These are phyloP conservation scores for Caloboletus inedulis DNA, from an alignment of 1,284 basidiomycete species.

Conservation along the genomic window DNA sequence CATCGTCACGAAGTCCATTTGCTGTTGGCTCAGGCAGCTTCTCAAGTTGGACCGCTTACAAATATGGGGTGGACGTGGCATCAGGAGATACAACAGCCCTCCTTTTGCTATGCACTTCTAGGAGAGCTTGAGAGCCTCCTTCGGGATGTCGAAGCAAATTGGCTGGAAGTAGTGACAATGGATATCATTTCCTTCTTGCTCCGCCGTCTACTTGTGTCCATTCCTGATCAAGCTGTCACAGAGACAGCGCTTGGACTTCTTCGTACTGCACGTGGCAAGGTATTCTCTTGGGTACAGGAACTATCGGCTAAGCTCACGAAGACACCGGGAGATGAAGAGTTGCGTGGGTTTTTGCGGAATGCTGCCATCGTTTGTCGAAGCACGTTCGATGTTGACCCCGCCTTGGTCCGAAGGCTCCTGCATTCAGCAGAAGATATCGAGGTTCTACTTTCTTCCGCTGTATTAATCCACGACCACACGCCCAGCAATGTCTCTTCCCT, in stretches of 20 bases:
- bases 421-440: constrained; percentile 27
- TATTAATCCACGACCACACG: constrained; percentile 36
- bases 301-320: constrained; percentile 26
- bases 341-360: constrained; percentile 32
- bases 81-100: constrained; percentile 20
- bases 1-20: constrained; percentile 35
- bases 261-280: constrained; percentile 30
- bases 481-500: constrained; percentile 10
- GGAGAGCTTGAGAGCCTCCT: constrained; percentile 32
- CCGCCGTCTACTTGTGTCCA: constrained; percentile 35
- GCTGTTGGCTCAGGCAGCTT: constrained; percentile 40
- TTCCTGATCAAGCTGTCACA: constrained; percentile 4
- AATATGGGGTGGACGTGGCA: constrained; percentile 30
- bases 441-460: constrained; percentile 36
- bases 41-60: constrained; percentile 38
- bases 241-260: constrained; percentile 27
- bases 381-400: constrained; percentile 39
- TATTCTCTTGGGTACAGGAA: constrained; percentile 38
- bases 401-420: constrained; percentile 20
- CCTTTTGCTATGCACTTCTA: constrained; percentile 36
- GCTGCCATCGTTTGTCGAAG: constrained; percentile 39
- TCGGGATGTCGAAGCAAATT: constrained; percentile 36
- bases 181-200: constrained; percentile 35
- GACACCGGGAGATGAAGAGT: constrained; percentile 20
- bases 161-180: constrained; percentile 40